Percentiles rank a stretch among this genome's conserved stretches.
Evolutionary conservation across 441 rosid species (phyloP).

Genomic region (Populus hybrid): DNA sequence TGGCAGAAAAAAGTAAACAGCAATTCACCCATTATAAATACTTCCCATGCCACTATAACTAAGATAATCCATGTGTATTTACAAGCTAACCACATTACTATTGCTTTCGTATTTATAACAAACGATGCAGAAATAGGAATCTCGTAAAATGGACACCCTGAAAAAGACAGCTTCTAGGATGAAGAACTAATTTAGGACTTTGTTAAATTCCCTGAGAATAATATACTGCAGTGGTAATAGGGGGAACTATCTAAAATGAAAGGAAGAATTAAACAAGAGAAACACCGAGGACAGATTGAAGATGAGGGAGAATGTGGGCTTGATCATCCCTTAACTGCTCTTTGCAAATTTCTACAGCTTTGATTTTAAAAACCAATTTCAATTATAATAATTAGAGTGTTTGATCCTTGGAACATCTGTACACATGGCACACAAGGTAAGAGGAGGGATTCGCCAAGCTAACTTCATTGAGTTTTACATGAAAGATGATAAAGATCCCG

Average conservation of each 20-base stretch:
- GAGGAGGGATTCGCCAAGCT: neutral
- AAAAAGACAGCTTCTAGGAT: neutral
- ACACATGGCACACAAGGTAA: neutral
- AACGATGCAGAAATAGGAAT: neutral
- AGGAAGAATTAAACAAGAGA: neutral
- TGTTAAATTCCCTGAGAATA: neutral
- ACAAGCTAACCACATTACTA: neutral
- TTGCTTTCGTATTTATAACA: neutral
- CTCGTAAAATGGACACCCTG: neutral
- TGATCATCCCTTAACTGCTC: neutral
- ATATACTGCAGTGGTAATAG: neutral
- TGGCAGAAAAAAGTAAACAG: neutral
- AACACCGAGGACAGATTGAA: neutral
- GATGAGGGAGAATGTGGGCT: neutral
- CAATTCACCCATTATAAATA: neutral
- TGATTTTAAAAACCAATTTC: neutral
- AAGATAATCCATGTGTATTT: neutral
- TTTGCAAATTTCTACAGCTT: neutral
- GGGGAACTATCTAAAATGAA: neutral
- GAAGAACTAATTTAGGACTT: neutral
- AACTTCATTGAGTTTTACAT: neutral
- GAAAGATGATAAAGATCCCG: neutral
- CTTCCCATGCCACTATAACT: neutral
- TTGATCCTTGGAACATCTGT: neutral
- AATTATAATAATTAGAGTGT: neutral